Evolutionary conservation across 2,329 filamentous ascomycete genomes (phyloP), one percentile per base, ranked within the genome.

Genomic region (Aspergillus sp.): DNA sequence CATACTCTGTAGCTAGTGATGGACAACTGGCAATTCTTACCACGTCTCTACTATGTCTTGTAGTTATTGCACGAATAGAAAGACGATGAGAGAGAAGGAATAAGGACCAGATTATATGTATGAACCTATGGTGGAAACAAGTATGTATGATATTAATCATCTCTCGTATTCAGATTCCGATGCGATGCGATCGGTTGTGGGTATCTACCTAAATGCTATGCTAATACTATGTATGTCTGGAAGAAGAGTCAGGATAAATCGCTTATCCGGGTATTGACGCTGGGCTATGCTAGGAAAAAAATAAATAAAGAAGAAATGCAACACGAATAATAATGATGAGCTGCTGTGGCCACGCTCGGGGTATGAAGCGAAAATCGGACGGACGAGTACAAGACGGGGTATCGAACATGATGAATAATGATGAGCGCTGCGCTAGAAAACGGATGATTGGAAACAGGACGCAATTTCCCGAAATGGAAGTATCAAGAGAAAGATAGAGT

Each of bases 291-390:
- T 59, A 62, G 58, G 58, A 63, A 52, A 34, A 56, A 61, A 46
- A 51, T 50, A 58, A 62, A 55, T 52, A 62, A 57, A 46, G 34
- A 57, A 31, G 4, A 50, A 43, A 51, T 52, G 45, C 54, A 41
- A 22, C 31, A 41, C 13, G 22, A 13, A 48, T 13, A 48, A 48
- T 48, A 28, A 28, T 23, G 23, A 22, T 51, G 66, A 68, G 66
- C 64, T 66, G 64, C 59, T 63, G 65, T 62, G 57, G 64, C 64
- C 64, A 67, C 17, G 58, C 66, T 68, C 66, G 65, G 67, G 67
- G 19, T 38, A 49, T 59, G 48, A 56, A 60, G 30, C 34, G 13
- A 54, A 57, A 45, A 55, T 49, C 28, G 51, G 48, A 51, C 47
- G 54, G 34, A 47, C 56, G 59, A 19, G 63, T 65, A 69, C 66